Evolutionary conservation across 1,284 basidiomycete genomes (phyloP).

Genomic region (Malassezia furfur): DNA sequence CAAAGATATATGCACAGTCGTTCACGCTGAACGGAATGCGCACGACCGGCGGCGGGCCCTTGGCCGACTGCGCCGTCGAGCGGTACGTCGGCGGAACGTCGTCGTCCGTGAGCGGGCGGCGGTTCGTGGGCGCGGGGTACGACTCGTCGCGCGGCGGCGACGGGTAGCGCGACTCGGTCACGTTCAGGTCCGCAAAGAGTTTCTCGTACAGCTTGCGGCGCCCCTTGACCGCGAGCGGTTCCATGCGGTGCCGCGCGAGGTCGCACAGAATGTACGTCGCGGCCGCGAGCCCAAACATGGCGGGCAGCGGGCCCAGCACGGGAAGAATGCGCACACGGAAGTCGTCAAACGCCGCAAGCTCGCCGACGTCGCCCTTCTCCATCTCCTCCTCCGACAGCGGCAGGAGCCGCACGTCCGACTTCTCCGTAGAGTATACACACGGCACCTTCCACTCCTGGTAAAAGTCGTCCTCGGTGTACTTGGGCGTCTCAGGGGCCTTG

Average conservation of each 20-base stretch:
- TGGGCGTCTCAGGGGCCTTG: background rate
- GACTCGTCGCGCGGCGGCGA: conserved; percentile 6
- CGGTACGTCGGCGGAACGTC: conserved; percentile 15
- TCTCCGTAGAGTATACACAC: conserved; percentile 85
- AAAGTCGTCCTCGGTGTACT: conserved; percentile 7
- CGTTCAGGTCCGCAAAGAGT: conserved; percentile 22
- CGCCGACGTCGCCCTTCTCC: conserved; percentile 75
- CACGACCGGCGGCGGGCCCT: conserved; percentile 15
- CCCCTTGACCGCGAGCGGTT: conserved; percentile 39
- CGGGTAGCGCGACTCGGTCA: conserved; percentile 20
- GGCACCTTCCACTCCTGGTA: conserved; percentile 31
- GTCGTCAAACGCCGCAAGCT: conserved; percentile 82
- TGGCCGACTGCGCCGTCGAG: background rate
- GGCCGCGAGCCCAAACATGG: conserved; percentile 45
- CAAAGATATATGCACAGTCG: conserved; percentile 40
- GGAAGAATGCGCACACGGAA: conserved; percentile 84
- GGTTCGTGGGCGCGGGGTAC: background rate
- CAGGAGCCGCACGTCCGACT: conserved; percentile 68
- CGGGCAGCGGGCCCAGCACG: conserved; percentile 58
- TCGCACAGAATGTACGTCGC: conserved; percentile 45
- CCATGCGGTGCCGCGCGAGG: conserved; percentile 35
- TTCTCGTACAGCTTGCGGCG: conserved; percentile 40
- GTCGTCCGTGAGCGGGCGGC: background rate
- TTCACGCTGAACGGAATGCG: conserved; percentile 39
- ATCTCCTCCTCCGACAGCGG: conserved; percentile 88